Percentiles rank a stretch among this genome's conserved stretches.
Conservation (phyloP, 805 yeast genomes). For the Zygoascus biomembranicola region DNA sequence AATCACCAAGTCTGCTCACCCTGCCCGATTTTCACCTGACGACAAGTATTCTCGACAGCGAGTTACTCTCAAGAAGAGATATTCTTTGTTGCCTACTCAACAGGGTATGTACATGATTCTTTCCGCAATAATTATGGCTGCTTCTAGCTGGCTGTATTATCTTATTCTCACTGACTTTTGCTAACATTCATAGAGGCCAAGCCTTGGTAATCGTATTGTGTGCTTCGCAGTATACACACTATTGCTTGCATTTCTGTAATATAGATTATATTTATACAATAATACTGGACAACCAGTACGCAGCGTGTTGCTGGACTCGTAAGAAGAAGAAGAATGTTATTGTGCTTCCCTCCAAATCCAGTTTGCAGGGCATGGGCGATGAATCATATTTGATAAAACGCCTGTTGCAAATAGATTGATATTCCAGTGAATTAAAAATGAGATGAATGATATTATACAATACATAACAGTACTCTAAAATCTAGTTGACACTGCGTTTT, state of each 20-base stretch:
- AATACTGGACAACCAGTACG: background rate
- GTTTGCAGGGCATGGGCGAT: no score
- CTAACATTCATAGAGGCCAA: constrained; percentile 8
- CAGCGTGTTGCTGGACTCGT: no score
- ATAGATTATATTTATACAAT: background rate
- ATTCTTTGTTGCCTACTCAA: constrained; percentile 78
- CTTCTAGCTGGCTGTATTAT: background rate
- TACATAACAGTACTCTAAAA: no score
- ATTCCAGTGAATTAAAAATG: no score
- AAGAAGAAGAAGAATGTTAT: no score
- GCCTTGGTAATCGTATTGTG: constrained; percentile 11
- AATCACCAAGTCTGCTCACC: constrained; percentile 97
- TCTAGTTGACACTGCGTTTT: no score
- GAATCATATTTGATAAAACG: no score
- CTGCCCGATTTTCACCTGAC: constrained; percentile 99
- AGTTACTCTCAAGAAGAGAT: constrained; percentile 95
- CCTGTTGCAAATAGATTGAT: no score
- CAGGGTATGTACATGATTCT: constrained; percentile 25
- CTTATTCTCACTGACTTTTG: background rate
- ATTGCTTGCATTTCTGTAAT: background rate
- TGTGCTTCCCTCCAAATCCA: no score
- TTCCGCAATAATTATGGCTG: background rate
- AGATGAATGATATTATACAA: no score
- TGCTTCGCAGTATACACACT: background rate
- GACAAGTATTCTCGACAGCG: constrained; percentile 99